Base-by-base conservation (phyloP, 148 eudicot species). In the Cornus kousa region DNA sequence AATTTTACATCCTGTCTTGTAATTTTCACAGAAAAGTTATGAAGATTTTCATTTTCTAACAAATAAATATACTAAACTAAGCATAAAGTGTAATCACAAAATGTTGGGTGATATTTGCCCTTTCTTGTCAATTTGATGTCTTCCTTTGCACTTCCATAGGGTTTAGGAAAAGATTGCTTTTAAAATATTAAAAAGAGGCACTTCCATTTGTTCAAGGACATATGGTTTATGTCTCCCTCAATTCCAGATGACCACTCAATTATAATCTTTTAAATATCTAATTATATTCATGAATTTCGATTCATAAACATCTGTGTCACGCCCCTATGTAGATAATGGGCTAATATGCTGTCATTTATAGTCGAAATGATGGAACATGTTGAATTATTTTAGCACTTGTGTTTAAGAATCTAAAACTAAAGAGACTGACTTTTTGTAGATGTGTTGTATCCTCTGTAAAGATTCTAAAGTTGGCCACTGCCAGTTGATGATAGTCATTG, bases 81-180 rank as follows among this genome's bases (percentile, higher is more conserved):
- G 70, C 50, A 69, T 66, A 70, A 79, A 75, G 67, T 23, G 76
- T 50, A 13, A 76, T 43, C 32, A 39, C 70, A 70, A 40, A 13
- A 62, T 59, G 59, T 39, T 66, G 64, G 62, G 82, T 9, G 70
- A 80, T 80, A 60, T 82, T 87, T 89, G 86, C 77, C 67, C 88
- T 85, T 87, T 89, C 92, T 80, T 87, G 87, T 89, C 92, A 85
- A 83, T 79, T 83, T 78, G 84, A 76, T 80, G 80, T 77, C 70
- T 46, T 20, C 22, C 37, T 80, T 79, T 24, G 43, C 73, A 55
- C 32, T 73, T 33, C 71, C 68, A 70, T 50, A 71, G 50, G 73
- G 59, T 46, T 65, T 71, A 62, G 67, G 48, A 55, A 78, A 78
- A 31, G 82, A 50, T 57, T 68, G 82, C 50, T 28, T 76, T 65